These are phyloP conservation scores for Fallopia convolvulus DNA, from an alignment of 148 eudicot genomes.

Conservation along the genomic window DNA sequence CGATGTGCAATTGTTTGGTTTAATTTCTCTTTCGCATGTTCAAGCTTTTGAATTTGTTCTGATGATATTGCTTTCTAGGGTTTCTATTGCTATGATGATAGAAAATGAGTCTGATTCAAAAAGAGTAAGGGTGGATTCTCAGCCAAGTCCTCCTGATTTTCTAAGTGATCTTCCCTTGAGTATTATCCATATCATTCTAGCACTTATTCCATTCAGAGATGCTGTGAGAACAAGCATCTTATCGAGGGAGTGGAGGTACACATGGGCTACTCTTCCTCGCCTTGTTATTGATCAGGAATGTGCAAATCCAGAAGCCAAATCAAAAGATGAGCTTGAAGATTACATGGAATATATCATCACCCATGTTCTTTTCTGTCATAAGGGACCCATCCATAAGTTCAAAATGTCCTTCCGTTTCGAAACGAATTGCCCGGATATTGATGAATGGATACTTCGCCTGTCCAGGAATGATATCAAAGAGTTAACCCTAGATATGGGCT, in stretches of 20 bases:
- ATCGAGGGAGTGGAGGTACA: conserved; percentile 50
- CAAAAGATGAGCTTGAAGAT: conserved; percentile 9
- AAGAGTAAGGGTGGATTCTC: too few species aligned
- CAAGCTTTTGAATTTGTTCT: too few species aligned
- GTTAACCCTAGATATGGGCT: conserved; percentile 14
- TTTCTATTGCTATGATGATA: too few species aligned
- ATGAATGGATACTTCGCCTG: not conserved
- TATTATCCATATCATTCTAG: not conserved
- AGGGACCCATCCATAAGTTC: conserved; percentile 62
- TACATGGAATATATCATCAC: conserved; percentile 26
- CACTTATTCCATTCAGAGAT: conserved; percentile 13
- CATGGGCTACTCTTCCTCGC: conserved; percentile 41
- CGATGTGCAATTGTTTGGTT: too few species aligned
- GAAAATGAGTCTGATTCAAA: too few species aligned
- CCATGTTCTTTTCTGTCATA: conserved; percentile 29
- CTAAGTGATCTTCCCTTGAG: not conserved
- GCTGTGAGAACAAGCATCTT: conserved; percentile 48
- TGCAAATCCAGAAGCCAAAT: too few species aligned
- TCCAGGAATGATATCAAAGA: not conserved
- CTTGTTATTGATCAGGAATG: conserved; percentile 15
- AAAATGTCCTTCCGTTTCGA: conserved; percentile 31
- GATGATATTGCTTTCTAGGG: too few species aligned
- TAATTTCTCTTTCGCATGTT: too few species aligned
- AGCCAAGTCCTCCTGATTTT: not conserved
- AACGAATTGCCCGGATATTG: conserved; percentile 22